Base-by-base conservation (phyloP, 2,329 filamentous ascomycete genomes). In the Didymella exigua region DNA sequence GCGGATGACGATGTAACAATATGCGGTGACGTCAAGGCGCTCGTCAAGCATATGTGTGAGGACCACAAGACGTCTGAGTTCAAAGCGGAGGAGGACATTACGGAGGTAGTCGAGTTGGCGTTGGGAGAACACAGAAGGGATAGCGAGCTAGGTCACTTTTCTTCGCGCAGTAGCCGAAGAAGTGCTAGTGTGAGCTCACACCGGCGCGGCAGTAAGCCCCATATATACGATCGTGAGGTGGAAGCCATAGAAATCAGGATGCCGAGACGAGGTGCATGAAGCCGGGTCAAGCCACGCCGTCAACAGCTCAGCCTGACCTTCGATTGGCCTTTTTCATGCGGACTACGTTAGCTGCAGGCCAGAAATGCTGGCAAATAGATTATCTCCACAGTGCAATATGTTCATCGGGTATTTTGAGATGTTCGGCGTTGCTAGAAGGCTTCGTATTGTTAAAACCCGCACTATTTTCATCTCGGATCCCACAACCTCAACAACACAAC, bases 21-120 rank as follows among this genome's bases (percentile, higher is more conserved):
- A 0, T 75, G 72, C 45, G 71, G 72, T 8, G 72, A 75, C 41
- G 72, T 75, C 1, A 74, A 72, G 40, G 72, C 71, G 6, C 63
- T 75, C 3, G 59, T 75, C 7, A 62, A 67, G 36, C 72, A 75
- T 45, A 63, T 75, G 21, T 75, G 68, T 57, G 64, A 67, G 41
- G 72, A 75, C 27, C 72, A 75, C 44, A 54, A 57, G 11, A 60
- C 65, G 2, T 49, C 58, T 5, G 70, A 75, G 47, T 54, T 75
- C 18, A 67, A 73, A 48, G 51, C 53, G 2, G 72, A 75, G 42
- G 64, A 67, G 30, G 72, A 75, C 47, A 65, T 74, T 5, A 53
- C 60, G 5, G 72, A 75, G 47, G 54, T 73, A 0, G 62, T 69
- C 18, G 69, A 72, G 36, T 58, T 69, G 44, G 54, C 49, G 2